Evolutionary conservation across 2,329 filamentous ascomycete genomes (phyloP).

Genomic region (Diplodia sapinea): DNA sequence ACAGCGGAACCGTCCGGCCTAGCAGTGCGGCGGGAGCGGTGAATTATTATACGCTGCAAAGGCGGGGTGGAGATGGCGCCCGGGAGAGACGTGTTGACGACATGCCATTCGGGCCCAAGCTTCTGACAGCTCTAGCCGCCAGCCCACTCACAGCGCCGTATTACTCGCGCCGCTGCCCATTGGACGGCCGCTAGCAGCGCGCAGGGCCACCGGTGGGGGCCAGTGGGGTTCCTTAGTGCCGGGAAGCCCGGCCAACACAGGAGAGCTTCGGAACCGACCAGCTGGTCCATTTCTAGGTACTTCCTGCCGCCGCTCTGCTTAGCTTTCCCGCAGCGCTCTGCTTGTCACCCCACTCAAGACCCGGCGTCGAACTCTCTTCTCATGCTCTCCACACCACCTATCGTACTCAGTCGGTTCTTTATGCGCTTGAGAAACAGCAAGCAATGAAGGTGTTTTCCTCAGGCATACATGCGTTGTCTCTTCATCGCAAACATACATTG

Average conservation of each 20-base stretch:
- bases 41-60: constrained; percentile 19
- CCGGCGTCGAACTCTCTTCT: not conserved
- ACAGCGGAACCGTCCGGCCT: no score
- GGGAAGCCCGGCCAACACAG: constrained; percentile 13
- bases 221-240: constrained; percentile 10
- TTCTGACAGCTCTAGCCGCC: constrained; percentile 10
- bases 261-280: not conserved
- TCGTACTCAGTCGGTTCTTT: not conserved
- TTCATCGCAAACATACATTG: not conserved
- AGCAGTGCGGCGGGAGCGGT: not conserved
- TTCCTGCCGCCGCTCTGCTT: not conserved
- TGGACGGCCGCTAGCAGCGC: constrained; percentile 1
- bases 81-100: constrained; percentile 25
- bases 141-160: constrained; percentile 14
- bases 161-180: constrained; percentile 19
- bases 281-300: not conserved
- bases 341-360: not conserved
- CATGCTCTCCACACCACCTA: no score
- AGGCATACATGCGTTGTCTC: not conserved
- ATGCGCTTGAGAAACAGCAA: not conserved
- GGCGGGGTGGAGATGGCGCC: constrained; percentile 25
- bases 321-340: not conserved
- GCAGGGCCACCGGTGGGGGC: not conserved
- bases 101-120: constrained; percentile 6
- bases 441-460: not conserved